phyloP scores from a whole-genome alignment of 2,329 filamentous ascomycete genomes.

The Phialophora macrospora region DNA sequence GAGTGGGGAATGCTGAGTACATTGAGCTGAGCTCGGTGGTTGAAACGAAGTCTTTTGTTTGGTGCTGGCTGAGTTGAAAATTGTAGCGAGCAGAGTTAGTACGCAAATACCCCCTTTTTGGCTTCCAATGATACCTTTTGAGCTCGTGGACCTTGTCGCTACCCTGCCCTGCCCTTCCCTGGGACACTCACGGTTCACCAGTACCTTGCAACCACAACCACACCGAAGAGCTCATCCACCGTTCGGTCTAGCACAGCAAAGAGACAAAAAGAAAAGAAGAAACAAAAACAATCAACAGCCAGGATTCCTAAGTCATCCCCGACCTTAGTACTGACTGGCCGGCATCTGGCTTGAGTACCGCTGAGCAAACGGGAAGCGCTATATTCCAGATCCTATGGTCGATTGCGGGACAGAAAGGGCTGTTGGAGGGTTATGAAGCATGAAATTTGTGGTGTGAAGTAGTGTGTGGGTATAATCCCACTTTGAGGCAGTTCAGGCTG shows the following conservation, averaged over 20 bases:
- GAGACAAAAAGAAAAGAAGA: not conserved
- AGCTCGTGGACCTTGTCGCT: not conserved
- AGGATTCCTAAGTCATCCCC: slow-evolving; percentile 33
- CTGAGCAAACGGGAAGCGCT: slow-evolving; percentile 38
- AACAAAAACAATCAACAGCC: slow-evolving; percentile 36
- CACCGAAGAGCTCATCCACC: not conserved
- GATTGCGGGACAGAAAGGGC: slow-evolving; percentile 24
- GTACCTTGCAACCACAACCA: not conserved
- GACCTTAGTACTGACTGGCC: slow-evolving; percentile 35
- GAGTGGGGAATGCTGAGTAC: not conserved
- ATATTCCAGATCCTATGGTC: slow-evolving; percentile 35
- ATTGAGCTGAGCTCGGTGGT: slow-evolving; percentile 22
- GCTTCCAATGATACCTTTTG: slow-evolving; percentile 31
- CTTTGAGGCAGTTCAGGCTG: not conserved
- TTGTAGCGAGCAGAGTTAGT: slow-evolving; percentile 21
- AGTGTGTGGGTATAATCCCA: not conserved
- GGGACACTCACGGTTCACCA: not conserved
- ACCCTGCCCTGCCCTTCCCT: not conserved
- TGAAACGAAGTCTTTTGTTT: slow-evolving; percentile 8
- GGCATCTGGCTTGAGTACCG: slow-evolving; percentile 34
- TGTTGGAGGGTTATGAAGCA: not conserved
- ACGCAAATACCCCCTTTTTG: slow-evolving; percentile 25
- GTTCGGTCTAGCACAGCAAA: not conserved
- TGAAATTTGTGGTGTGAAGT: not conserved
- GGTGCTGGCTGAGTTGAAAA: slow-evolving; percentile 15